Evolutionary conservation across 2,329 filamentous ascomycete genomes (phyloP).

Genomic region (Elsinoe ampelina): DNA sequence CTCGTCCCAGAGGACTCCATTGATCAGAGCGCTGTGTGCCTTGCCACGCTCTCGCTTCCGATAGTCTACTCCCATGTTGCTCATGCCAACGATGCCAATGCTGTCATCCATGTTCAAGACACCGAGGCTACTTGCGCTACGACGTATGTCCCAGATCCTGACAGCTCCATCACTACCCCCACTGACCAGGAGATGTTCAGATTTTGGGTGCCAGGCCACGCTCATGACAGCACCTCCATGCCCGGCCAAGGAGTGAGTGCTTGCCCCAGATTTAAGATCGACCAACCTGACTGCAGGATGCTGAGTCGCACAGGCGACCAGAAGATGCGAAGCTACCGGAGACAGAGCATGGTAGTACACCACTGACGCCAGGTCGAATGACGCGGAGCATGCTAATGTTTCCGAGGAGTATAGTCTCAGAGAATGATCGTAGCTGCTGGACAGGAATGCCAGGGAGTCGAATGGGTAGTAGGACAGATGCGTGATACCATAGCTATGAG

Average conservation of each 20-base stretch:
- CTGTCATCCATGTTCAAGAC: slow-evolving; percentile 78
- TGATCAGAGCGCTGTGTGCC: slow-evolving; percentile 75
- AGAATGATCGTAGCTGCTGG: slow-evolving; percentile 67
- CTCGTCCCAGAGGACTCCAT: slow-evolving; percentile 76
- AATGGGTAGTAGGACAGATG: slow-evolving; percentile 71
- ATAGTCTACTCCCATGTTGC: slow-evolving; percentile 36
- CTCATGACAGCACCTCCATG: slow-evolving; percentile 47
- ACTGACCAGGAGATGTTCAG: slow-evolving; percentile 71
- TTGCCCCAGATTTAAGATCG: slow-evolving; percentile 73
- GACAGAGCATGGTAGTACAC: slow-evolving; percentile 73
- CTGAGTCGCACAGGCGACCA: slow-evolving; percentile 83
- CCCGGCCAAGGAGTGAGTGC: slow-evolving; percentile 43
- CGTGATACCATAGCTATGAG: slow-evolving; percentile 63
- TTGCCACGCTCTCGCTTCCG: slow-evolving; percentile 33
- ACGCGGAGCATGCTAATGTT: slow-evolving; percentile 50
- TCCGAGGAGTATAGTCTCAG: slow-evolving; percentile 66
- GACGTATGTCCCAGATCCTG: slow-evolving; percentile 78
- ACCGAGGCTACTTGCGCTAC: slow-evolving; percentile 65
- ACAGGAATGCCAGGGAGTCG: slow-evolving; percentile 65
- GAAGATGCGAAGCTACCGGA: slow-evolving; percentile 58
- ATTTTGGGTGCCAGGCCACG: slow-evolving; percentile 69
- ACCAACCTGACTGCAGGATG: slow-evolving; percentile 75
- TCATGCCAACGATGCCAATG: slow-evolving; percentile 50
- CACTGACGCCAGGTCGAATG: slow-evolving; percentile 58
- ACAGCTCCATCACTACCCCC: slow-evolving; percentile 78